Evolutionary conservation across 2,329 filamentous ascomycete genomes (phyloP).

Genomic region (Xylaria sp.): DNA sequence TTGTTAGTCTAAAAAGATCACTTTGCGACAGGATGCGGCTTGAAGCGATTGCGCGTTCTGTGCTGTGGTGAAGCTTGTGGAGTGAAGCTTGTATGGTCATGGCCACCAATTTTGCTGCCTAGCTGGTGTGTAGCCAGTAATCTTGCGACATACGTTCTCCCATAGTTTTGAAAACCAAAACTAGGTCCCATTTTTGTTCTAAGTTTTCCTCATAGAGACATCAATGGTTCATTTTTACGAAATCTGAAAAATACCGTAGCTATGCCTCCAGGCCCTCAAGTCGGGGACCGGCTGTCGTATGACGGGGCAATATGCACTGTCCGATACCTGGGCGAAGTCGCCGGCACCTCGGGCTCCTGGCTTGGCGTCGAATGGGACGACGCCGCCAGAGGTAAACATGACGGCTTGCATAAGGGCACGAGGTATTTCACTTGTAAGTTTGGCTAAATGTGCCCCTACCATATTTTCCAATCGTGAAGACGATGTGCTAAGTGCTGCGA

Average conservation of each 20-base stretch:
- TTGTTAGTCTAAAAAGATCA: not conserved
- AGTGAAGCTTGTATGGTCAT: conserved; percentile 14
- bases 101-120: conserved; percentile 22
- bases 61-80: too few species aligned
- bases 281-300: conserved; percentile 82
- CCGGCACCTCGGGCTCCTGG: conserved; percentile 80
- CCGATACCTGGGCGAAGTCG: conserved; percentile 78
- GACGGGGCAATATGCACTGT: conserved; percentile 81
- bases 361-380: conserved; percentile 98
- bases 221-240: not conserved
- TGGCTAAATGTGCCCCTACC: not conserved
- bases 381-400: conserved; percentile 82
- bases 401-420: conserved; percentile 78
- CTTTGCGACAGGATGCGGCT: not conserved
- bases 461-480: not conserved
- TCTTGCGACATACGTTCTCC: not conserved
- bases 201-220: not conserved
- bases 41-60: not conserved
- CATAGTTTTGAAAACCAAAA: not conserved
- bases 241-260: not conserved
- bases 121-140: conserved; percentile 6
- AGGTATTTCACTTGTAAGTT: conserved; percentile 81
- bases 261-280: conserved; percentile 50
- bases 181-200: not conserved
- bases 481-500: not conserved